Conservation (phyloP, 2,329 filamentous ascomycete genomes). For the Cordyceps fumosorosea region DNA sequence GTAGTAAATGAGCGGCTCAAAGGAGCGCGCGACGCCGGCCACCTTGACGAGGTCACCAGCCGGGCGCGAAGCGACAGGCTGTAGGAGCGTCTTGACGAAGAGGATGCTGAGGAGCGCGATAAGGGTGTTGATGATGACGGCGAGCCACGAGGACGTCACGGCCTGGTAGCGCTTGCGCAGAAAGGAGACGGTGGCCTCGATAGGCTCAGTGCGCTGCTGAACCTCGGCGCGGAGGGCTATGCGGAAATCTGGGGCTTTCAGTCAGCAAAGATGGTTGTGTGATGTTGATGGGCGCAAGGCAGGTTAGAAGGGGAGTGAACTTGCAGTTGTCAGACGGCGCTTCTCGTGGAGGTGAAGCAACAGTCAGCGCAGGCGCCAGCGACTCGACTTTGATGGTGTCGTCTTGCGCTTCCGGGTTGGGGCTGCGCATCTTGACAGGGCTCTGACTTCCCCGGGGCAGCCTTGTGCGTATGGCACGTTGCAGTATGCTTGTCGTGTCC, state of each 20-base stretch:
- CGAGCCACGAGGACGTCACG: constrained; percentile 64
- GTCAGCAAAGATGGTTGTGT: background rate
- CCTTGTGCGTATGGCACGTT: constrained; percentile 47
- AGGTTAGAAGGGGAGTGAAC: constrained; percentile 20
- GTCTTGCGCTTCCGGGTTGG: constrained; percentile 36
- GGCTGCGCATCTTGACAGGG: constrained; percentile 43
- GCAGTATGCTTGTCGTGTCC: constrained; percentile 30
- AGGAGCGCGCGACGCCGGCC: constrained; percentile 79
- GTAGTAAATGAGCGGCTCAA: constrained; percentile 92
- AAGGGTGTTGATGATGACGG: constrained; percentile 55
- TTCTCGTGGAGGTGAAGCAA: constrained; percentile 20
- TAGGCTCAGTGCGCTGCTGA: constrained; percentile 77
- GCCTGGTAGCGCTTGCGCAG: constrained; percentile 52
- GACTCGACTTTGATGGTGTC: constrained; percentile 29
- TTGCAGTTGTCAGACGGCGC: constrained; percentile 43
- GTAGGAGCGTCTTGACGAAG: constrained; percentile 58
- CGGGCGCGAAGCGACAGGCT: constrained; percentile 50
- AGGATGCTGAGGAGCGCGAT: constrained; percentile 59
- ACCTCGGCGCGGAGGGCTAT: constrained; percentile 84
- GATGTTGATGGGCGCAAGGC: background rate
- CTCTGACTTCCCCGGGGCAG: constrained; percentile 50
- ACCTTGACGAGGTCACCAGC: constrained; percentile 75
- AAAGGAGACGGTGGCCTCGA: constrained; percentile 64
- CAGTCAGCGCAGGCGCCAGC: constrained; percentile 20
- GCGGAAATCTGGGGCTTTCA: constrained; percentile 60